These are phyloP conservation scores for Camillea tinctor DNA, from an alignment of 2,329 filamentous ascomycete genomes.

Conservation along the genomic window DNA sequence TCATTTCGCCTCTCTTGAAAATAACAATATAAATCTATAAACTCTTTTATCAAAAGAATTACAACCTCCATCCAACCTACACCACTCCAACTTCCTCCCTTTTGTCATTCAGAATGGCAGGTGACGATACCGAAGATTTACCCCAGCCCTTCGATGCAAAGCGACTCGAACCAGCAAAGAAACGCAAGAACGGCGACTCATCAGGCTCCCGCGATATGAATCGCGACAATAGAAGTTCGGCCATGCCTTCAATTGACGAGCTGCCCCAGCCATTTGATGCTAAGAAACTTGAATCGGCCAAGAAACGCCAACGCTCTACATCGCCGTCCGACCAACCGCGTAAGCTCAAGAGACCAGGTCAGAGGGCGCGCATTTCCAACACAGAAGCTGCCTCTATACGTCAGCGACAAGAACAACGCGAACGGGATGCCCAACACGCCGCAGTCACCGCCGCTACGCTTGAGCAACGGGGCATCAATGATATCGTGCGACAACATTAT, in stretches of 20 bases:
- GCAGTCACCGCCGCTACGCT: slow-evolving; percentile 39
- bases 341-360: slow-evolving; percentile 67
- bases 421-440: slow-evolving; percentile 41
- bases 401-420: slow-evolving; percentile 58
- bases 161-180: slow-evolving; percentile 40
- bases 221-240: slow-evolving; percentile 26
- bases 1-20: too few species aligned
- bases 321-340: slow-evolving; percentile 50
- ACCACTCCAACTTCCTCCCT: slow-evolving; percentile 7
- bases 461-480: slow-evolving; percentile 64
- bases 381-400: slow-evolving; percentile 67
- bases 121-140: slow-evolving; percentile 33
- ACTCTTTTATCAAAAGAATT: too few species aligned
- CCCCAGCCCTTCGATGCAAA: slow-evolving; percentile 43
- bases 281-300: slow-evolving; percentile 55
- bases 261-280: slow-evolving; percentile 62
- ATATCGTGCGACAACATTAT: slow-evolving; percentile 91
- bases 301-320: slow-evolving; percentile 55
- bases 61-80: neutral
- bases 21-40: too few species aligned
- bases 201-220: slow-evolving; percentile 22
- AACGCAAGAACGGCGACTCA: slow-evolving; percentile 39
- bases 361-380: slow-evolving; percentile 64
- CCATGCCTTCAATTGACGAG: slow-evolving; percentile 36
- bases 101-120: slow-evolving; percentile 32